Conservation (phyloP, 1,284 basidiomycete species). For the Melampsora americana region DNA sequence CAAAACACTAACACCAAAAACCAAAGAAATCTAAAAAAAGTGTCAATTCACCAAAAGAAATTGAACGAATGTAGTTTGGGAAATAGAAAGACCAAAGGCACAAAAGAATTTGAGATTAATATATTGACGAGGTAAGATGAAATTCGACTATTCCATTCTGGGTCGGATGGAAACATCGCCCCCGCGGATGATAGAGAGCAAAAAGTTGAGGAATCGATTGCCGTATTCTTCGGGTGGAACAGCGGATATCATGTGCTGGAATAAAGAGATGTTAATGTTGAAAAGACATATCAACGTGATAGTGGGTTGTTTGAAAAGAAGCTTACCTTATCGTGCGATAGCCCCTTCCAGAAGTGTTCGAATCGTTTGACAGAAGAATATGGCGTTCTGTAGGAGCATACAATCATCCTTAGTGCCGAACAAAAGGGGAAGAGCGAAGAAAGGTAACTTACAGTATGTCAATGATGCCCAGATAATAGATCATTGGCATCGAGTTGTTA, state of each 20-base stretch:
- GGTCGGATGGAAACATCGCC: constrained; percentile 68
- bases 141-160: constrained; percentile 54
- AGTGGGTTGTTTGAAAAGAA: background rate
- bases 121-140: background rate
- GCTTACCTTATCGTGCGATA: constrained; percentile 78
- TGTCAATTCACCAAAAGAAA: no score
- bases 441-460: constrained; percentile 53
- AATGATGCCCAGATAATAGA: constrained; percentile 70
- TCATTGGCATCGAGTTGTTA: constrained; percentile 70
- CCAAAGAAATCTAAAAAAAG: no score
- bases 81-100: no score
- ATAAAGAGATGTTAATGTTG: constrained; percentile 31
- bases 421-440: background rate
- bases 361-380: constrained; percentile 64
- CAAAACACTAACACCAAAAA: no score
- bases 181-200: constrained; percentile 79
- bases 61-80: no score
- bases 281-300: no score
- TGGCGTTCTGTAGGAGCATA: background rate
- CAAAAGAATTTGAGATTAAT: no score
- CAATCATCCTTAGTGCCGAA: background rate
- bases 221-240: constrained; percentile 80
- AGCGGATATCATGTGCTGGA: constrained; percentile 85
- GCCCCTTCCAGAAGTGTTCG: constrained; percentile 88
- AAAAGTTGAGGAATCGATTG: constrained; percentile 79